Base-by-base conservation (phyloP, 495 filamentous ascomycete genomes). In the Penicillium cosmopolitanum region DNA sequence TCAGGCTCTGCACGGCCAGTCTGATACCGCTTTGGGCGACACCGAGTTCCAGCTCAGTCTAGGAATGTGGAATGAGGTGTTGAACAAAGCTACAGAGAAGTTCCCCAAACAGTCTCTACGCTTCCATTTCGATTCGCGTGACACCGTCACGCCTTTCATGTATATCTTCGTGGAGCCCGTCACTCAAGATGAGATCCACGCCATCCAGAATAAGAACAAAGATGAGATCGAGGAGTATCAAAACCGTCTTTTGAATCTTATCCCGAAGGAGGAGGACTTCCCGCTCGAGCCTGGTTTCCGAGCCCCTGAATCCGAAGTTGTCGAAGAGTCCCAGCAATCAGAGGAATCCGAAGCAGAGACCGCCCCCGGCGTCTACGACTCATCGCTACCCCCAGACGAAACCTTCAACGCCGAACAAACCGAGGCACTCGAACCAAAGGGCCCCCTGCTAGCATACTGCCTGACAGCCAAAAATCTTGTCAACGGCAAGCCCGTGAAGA, bases 111-210 rank as follows among this genome's bases (percentile, higher is more conserved):
- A 68, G 74, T 93, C 91, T 2, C 72, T 99, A 5, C 88, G 95
- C 2, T 66, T 99, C 38, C 89, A 93, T 69, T 91, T 99, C 61
- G 93, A 99, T 73, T 90, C 93, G 0, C 81, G 89, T 16, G 81
- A 84, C 6, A 72, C 71, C 4, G 42, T 65, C 23, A 74, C 77
- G 0, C 86, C 88, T 1, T 89, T 85, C 65, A 97, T 97, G 91
- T 90, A 92, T 65, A 84, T 97, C 25, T 93, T 96, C 65, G 92
- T 87, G 25, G 88, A 96, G 73, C 94, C 95, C 9, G 87, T 97
- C 16, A 83, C 85, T 0, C 82, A 88, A 13, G 81, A 84, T 8
- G 78, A 90, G 50, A 89, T 96, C 38, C 75, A 89, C 13, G 72
- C 78, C 10, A 91, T 97, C 43, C 96, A 98, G 73, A 80, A 73